These are phyloP conservation scores for Pseudogymnoascus sp. DNA, from an alignment of 2,329 filamentous ascomycete genomes.

Conservation along the genomic window DNA sequence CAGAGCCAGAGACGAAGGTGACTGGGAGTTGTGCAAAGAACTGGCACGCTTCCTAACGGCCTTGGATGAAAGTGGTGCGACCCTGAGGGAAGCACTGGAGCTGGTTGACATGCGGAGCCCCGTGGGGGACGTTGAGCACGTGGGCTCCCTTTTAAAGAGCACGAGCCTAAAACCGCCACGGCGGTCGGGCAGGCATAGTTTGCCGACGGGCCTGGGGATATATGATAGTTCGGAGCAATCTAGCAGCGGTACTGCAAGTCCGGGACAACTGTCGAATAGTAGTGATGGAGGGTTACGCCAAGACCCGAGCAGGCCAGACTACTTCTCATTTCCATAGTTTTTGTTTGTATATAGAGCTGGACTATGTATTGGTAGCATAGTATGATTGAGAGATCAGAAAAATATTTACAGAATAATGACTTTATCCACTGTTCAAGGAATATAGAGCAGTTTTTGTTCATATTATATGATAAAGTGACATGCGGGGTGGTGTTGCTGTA, in stretches of 20 bases:
- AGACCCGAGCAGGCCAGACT: neutral
- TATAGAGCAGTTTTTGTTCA: neutral
- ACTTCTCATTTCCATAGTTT: conserved; percentile 8
- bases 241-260: neutral
- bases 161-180: conserved; percentile 26
- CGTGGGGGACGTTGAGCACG: conserved; percentile 25
- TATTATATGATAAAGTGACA: conserved; percentile 11
- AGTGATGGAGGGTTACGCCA: conserved; percentile 7
- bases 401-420: conserved; percentile 3
- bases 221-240: neutral
- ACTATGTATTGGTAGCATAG: neutral
- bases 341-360: neutral
- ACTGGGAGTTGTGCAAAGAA: conserved; percentile 95
- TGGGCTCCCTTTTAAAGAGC: conserved; percentile 34
- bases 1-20: conserved; percentile 71
- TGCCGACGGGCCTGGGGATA: neutral
- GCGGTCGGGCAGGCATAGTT: neutral
- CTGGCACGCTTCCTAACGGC: conserved; percentile 90
- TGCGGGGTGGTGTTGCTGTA: conserved; percentile 18
- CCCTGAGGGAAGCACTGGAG: conserved; percentile 63
- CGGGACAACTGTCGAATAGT: neutral
- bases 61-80: conserved; percentile 78
- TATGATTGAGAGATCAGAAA: neutral
- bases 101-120: conserved; percentile 44
- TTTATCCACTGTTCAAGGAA: neutral